These are phyloP conservation scores for Emergomyces orientalis DNA, from an alignment of 2,329 filamentous ascomycete species.

Conservation along the genomic window DNA sequence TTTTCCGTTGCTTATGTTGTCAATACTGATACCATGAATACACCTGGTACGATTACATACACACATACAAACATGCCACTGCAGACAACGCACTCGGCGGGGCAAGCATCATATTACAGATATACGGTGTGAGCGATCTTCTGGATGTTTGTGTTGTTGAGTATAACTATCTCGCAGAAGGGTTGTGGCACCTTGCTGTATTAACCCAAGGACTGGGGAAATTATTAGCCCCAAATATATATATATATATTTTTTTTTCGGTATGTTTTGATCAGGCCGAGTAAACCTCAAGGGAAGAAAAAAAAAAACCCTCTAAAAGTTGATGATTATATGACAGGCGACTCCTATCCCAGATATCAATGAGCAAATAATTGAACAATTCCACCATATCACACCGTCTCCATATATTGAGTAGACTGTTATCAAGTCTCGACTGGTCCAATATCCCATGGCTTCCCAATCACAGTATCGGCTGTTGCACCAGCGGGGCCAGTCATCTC, in stretches of 20 bases:
- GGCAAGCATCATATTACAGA: too few species aligned
- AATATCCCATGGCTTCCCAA: constrained; percentile 7
- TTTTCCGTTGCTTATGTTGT: too few species aligned
- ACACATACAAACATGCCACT: not conserved
- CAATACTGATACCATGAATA: not conserved
- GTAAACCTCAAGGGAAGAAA: not conserved
- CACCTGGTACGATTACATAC: not conserved
- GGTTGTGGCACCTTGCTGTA: not conserved
- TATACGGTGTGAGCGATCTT: not conserved
- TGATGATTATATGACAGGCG: not conserved
- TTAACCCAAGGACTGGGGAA: not conserved
- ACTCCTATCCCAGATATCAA: not conserved
- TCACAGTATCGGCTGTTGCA: constrained; percentile 11
- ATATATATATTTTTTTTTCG: not conserved
- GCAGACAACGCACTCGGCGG: too few species aligned
- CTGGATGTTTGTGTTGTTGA: not conserved
- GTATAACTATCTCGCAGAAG: not conserved
- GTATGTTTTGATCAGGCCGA: not conserved
- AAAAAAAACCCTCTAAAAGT: not conserved
- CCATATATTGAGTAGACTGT: not conserved
- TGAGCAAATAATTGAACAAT: not conserved
- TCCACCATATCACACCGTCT: not conserved
- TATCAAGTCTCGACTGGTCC: not conserved
- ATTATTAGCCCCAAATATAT: not conserved
- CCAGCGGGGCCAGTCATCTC: constrained; percentile 22